Conservation (phyloP, 169 alveolate species). For the Plasmodium berghei region DNA sequence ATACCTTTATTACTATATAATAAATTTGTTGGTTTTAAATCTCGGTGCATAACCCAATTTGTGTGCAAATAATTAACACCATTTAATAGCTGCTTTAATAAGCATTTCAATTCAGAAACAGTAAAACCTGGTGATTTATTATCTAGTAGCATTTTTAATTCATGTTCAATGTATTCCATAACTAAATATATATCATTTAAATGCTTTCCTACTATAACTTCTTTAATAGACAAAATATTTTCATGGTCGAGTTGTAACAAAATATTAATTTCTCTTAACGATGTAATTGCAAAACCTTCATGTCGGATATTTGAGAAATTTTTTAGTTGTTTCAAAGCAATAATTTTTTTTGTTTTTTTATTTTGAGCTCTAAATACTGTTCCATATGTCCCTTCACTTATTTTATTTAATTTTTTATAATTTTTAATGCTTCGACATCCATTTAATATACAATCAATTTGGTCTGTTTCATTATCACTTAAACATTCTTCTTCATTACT, state of each 20-base stretch:
- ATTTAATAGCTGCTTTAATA: slow-evolving; percentile 87
- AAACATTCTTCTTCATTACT: slow-evolving; percentile 2
- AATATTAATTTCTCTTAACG: slow-evolving; percentile 95
- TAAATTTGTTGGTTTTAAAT: slow-evolving; percentile 91
- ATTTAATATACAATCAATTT: slow-evolving; percentile 23
- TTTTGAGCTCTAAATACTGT: slow-evolving; percentile 95
- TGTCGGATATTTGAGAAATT: slow-evolving; percentile 89
- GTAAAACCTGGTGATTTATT: slow-evolving; percentile 91
- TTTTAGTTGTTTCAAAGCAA: slow-evolving; percentile 95
- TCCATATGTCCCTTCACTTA: slow-evolving; percentile 97
- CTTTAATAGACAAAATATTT: slow-evolving; percentile 93
- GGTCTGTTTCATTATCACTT: slow-evolving; percentile 30
- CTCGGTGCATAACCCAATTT: slow-evolving; percentile 93
- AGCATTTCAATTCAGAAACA: slow-evolving; percentile 92
- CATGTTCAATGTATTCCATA: slow-evolving; percentile 98
- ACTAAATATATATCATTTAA: slow-evolving; percentile 89
- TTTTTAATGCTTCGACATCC: slow-evolving; percentile 82
- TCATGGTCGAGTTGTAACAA: slow-evolving; percentile 94
- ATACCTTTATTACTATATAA: slow-evolving; percentile 90
- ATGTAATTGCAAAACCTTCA: slow-evolving; percentile 96
- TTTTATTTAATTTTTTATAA: slow-evolving; percentile 91
- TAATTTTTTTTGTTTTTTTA: slow-evolving; percentile 90
- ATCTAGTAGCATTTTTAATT: slow-evolving; percentile 93
- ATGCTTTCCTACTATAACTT: slow-evolving; percentile 90
- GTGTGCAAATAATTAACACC: slow-evolving; percentile 90